phyloP scores from a whole-genome alignment of 305 asterid species.

The Ajuga reptans region DNA sequence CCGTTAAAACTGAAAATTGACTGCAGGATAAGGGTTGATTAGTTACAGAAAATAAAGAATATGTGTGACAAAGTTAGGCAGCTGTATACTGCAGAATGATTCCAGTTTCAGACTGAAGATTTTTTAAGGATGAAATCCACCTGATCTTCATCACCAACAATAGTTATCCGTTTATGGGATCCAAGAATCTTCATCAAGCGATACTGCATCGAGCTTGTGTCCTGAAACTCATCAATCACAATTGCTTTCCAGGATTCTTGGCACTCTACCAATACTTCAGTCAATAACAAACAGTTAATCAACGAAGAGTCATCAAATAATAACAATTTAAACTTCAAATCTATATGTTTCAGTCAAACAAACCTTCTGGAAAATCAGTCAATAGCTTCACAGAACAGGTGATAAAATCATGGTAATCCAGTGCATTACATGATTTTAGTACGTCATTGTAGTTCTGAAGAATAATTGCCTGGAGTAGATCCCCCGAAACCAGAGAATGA shows the following conservation, averaged over 20 bases:
- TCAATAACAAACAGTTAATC: conserved; percentile 21
- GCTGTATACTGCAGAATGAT: conserved; percentile 6
- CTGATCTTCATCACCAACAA: conserved; percentile 99
- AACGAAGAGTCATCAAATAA: conserved; percentile 21
- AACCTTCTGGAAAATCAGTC: conserved; percentile 88
- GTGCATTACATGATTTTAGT: conserved; percentile 81
- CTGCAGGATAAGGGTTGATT: conserved; percentile 38
- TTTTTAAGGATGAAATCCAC: conserved; percentile 33
- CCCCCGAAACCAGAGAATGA: conserved; percentile 19
- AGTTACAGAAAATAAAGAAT: neutral
- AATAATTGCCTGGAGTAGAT: conserved; percentile 62
- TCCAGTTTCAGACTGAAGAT: conserved; percentile 2
- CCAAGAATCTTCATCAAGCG: conserved; percentile 64
- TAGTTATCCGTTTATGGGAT: conserved; percentile 69
- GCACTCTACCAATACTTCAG: conserved; percentile 57
- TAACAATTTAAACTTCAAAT: conserved; percentile 14
- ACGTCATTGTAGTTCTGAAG: conserved; percentile 64
- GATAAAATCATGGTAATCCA: conserved; percentile 95
- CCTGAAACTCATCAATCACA: conserved; percentile 94
- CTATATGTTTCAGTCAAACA: conserved; percentile 22
- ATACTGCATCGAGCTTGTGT: conserved; percentile 93
- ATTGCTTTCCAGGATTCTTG: conserved; percentile 83
- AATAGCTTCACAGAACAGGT: conserved; percentile 73
- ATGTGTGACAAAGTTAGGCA: conserved; percentile 4
- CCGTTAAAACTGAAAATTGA: conserved; percentile 95